Evolutionary conservation across 2,329 filamentous ascomycete genomes (phyloP).

Genomic region (Madurella mycetomatis): DNA sequence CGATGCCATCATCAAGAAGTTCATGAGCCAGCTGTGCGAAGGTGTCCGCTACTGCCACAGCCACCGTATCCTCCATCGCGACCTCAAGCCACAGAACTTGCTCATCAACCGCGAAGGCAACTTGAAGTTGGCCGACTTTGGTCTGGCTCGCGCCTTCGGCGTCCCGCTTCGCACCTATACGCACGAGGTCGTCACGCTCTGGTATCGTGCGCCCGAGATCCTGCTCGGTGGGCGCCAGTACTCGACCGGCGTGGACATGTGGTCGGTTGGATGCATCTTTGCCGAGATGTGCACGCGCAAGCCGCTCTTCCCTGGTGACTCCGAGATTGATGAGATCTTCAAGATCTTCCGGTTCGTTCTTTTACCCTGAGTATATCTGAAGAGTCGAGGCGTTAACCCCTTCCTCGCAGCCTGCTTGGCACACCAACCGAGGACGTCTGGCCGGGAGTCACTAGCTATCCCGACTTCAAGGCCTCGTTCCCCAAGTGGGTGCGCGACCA

Average conservation of each 20-base stretch:
- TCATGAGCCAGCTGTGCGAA: constrained; percentile 79
- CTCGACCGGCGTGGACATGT: constrained; percentile 91
- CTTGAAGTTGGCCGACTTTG: constrained; percentile 81
- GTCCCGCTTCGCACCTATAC: constrained; percentile 85
- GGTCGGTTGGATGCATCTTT: constrained; percentile 86
- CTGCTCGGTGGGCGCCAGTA: constrained; percentile 82
- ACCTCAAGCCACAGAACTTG: constrained; percentile 82
- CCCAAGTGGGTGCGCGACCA: constrained; percentile 77
- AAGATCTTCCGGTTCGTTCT: constrained; percentile 75
- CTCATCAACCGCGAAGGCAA: constrained; percentile 82
- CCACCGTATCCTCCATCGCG: constrained; percentile 77
- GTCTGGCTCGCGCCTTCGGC: constrained; percentile 81
- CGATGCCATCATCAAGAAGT: constrained; percentile 80
- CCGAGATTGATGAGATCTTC: constrained; percentile 91
- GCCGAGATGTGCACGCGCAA: constrained; percentile 91
- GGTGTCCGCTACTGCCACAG: constrained; percentile 82
- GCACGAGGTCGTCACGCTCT: constrained; percentile 86
- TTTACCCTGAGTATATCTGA: neutral
- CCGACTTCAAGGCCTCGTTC: constrained; percentile 84
- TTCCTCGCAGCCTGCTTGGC: constrained; percentile 57
- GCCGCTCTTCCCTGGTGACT: constrained; percentile 83
- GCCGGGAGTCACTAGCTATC: constrained; percentile 84
- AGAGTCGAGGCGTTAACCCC: neutral
- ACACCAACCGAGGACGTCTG: constrained; percentile 75
- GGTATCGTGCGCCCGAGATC: constrained; percentile 85